Evolutionary conservation across 129 eudicot species (phyloP), one percentile per base, ranked within the genome.

Genomic region (Helichrysum umbraculigerum): DNA sequence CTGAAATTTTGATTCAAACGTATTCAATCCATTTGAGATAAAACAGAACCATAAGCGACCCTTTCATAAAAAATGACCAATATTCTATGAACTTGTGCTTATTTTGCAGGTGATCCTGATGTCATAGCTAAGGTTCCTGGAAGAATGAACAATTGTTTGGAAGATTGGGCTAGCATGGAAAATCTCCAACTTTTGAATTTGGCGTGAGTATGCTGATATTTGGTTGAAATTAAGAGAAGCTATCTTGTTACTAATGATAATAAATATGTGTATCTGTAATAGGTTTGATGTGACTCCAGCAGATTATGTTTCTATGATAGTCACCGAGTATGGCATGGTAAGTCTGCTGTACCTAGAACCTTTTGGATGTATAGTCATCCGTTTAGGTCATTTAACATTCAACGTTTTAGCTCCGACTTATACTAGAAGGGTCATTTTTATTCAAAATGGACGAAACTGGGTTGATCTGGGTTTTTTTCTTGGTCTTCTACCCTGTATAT

Each of bases 281-380:
- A 94, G 98, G 20, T 94, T 87, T 42, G 98, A 94, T 74, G 93
- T 77, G 47, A 94, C 98, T 50, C 98, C 97, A 20, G 85, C 98
- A 17, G 96, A 94, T 78, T 94, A 91, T 68, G 71, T 94, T 52
- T 91, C 97, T 39, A 80, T 85, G 87, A 91, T 94, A 69, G 81
- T 94, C 76, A 88, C 98, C 0, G 98, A 94, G 76, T 80, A 88
- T 78, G 98, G 98, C 79, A 84, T 94, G 98, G 98, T 94, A 78
- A 82, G 96, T 81, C 56, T 71, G 7, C 5, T 30, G 17, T 7
- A 66, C 29, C 21, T 71, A 47, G 3, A 47, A 47, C 54, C n/a
- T 47, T 12, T 2, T 47, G 17, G 54, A 47, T 3, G 17, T 14
- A 14, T 47, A 12, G 16, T 47, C 17, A 47, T 47, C 3, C n/a